phyloP scores from a whole-genome alignment of 192 early-diverging fungal species.

The Lobosporangium transversale region DNA sequence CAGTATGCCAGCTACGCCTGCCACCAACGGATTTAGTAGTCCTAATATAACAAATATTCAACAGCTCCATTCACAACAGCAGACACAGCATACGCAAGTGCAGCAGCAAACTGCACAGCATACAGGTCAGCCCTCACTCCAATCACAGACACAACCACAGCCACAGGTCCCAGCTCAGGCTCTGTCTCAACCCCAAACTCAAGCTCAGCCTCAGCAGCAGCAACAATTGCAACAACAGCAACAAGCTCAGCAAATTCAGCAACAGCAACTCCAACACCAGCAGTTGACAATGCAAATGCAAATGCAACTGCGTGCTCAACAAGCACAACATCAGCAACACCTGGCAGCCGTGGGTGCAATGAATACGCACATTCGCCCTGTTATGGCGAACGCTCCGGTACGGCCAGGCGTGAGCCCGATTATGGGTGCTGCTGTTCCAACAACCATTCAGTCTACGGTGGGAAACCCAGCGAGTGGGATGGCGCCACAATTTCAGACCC shows the following conservation, averaged over 20 bases:
- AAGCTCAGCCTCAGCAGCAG: constrained; percentile 11
- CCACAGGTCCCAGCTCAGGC: constrained; percentile 16
- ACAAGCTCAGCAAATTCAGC: constrained; percentile 27
- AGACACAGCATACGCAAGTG: too few relatives aligned
- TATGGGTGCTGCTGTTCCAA: constrained; percentile 6
- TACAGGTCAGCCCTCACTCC: background rate
- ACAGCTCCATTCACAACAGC: constrained; percentile 17
- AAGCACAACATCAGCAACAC: constrained; percentile 27
- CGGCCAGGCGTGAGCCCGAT: constrained; percentile 30
- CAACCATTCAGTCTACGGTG: constrained; percentile 6
- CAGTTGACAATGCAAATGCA: constrained; percentile 7
- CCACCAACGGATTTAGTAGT: constrained; percentile 29
- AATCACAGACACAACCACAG: constrained; percentile 9
- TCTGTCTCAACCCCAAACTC: constrained; percentile 7
- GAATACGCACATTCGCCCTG: constrained; percentile 20
- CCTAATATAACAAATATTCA: constrained; percentile 23
- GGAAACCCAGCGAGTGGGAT: constrained; percentile 12
- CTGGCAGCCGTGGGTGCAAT: constrained; percentile 24
- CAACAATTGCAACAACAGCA: constrained; percentile 6
- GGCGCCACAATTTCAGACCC: constrained; percentile 14
- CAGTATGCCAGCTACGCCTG: constrained; percentile 14
- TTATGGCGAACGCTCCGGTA: constrained; percentile 15
- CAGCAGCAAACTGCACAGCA: constrained; percentile 9
- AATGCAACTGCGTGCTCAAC: constrained; percentile 5
- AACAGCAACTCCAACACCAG: constrained; percentile 23